Evolutionary conservation across 768 basidiomycete genomes (phyloP).

Genomic region (Naganishia vaughanmartiniae): DNA sequence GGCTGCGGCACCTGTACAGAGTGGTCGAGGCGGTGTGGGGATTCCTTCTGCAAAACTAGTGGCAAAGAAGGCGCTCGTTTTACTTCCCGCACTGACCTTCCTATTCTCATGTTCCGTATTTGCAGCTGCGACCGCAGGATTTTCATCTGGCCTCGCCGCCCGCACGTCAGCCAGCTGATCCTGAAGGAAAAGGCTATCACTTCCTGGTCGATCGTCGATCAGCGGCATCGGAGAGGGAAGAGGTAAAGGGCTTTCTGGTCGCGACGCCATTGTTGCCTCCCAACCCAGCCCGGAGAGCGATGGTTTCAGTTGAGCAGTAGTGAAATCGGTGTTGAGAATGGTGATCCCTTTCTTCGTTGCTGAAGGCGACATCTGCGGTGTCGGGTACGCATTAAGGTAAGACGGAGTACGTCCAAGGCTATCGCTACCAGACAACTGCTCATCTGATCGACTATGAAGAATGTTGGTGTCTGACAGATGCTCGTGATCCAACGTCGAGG

Average conservation of each 20-base stretch:
- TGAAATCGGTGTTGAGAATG: not conserved
- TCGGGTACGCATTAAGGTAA: conserved; percentile 3
- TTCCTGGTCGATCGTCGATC: conserved; percentile 1
- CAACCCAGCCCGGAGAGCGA: not conserved
- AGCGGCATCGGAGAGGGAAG: conserved; percentile 29
- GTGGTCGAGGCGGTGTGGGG: conserved; percentile 45
- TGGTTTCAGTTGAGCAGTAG: not conserved
- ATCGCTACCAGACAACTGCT: not conserved
- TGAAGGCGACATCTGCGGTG: conserved; percentile 1
- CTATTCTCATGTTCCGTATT: not conserved
- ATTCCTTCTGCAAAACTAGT: conserved; percentile 35
- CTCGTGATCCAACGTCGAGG: not conserved
- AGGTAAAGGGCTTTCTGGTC: conserved; percentile 10
- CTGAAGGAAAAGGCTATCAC: not conserved
- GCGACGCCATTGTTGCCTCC: not conserved
- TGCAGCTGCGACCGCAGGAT: not conserved
- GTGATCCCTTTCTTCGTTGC: not conserved
- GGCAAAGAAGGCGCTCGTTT: conserved; percentile 48
- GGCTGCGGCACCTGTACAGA: conserved; percentile 18
- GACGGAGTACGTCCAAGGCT: not conserved
- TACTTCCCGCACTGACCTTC: conserved; percentile 29
- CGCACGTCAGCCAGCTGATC: too few relatives aligned
- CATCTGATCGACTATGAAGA: not conserved
- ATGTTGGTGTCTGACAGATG: not conserved
- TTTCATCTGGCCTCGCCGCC: not conserved